phyloP scores from a whole-genome alignment of 2,329 filamentous ascomycete genomes.

The Cytospora leucostoma region DNA sequence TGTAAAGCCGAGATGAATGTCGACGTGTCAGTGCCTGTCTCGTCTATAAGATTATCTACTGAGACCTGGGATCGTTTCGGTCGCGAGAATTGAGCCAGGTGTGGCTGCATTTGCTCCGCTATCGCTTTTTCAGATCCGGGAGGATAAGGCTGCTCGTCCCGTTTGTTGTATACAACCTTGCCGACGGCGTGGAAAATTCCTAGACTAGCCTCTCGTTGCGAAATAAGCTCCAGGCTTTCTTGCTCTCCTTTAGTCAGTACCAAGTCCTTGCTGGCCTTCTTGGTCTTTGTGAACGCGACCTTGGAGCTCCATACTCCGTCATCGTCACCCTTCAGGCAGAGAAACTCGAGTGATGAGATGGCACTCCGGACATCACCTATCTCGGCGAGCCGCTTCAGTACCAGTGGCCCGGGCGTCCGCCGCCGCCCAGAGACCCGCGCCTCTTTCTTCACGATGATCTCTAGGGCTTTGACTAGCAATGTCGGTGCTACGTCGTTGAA shows the following conservation, averaged over 20 bases:
- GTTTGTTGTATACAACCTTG: conserved; percentile 95
- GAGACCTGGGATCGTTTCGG: conserved; percentile 65
- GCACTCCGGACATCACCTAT: conserved; percentile 91
- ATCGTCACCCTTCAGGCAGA: conserved; percentile 81
- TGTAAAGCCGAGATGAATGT: conserved; percentile 90
- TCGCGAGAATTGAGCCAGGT: conserved; percentile 58
- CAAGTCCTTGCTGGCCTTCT: conserved; percentile 58
- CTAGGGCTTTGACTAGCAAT: conserved; percentile 79
- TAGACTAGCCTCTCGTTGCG: conserved; percentile 83
- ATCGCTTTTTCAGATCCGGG: conserved; percentile 40
- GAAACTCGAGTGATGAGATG: conserved; percentile 87
- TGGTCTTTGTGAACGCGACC: conserved; percentile 69
- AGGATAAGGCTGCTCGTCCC: conserved; percentile 57
- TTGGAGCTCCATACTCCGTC: conserved; percentile 74
- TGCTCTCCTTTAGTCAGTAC: conserved; percentile 74
- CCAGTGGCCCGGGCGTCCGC: conserved; percentile 73
- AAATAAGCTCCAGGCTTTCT: conserved; percentile 78
- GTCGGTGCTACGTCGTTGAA: conserved; percentile 93
- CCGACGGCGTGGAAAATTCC: conserved; percentile 96
- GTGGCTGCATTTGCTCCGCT: conserved; percentile 59
- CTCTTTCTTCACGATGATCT: conserved; percentile 81
- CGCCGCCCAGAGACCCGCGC: conserved; percentile 74
- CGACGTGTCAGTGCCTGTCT: conserved; percentile 87
- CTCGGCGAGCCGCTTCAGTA: conserved; percentile 78
- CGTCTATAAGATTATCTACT: conserved; percentile 80